Evolutionary conservation across 208 protist genomes (phyloP).

Genomic region (Leishmania mexicana): DNA sequence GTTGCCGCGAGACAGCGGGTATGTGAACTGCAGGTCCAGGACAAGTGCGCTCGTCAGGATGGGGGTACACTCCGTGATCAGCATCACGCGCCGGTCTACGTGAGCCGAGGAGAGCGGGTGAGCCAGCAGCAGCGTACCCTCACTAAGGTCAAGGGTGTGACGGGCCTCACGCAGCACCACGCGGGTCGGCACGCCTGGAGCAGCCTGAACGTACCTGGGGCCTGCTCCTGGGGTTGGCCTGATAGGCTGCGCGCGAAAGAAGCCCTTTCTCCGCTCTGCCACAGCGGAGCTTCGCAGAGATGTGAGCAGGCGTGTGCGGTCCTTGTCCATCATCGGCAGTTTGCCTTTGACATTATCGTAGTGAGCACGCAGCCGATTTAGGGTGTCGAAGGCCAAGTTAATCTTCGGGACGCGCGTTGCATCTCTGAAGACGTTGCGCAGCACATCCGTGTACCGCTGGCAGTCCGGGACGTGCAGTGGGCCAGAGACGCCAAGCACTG

Average conservation of each 20-base stretch:
- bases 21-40: constrained; percentile 81
- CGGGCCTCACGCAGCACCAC: constrained; percentile 47
- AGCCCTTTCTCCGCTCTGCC: constrained; percentile 33
- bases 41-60: constrained; percentile 73
- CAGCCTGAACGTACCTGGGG: constrained; percentile 40
- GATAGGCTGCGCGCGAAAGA: constrained; percentile 53
- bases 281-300: constrained; percentile 30
- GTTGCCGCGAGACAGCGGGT: constrained; percentile 78
- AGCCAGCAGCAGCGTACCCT: constrained; percentile 74
- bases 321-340: constrained; percentile 52
- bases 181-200: constrained; percentile 45
- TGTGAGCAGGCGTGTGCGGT: constrained; percentile 44
- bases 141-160: constrained; percentile 46
- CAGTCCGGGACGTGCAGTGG: constrained; percentile 64
- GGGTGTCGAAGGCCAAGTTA: constrained; percentile 73
- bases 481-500: constrained; percentile 41
- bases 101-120: constrained; percentile 86
- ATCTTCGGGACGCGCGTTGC: constrained; percentile 34
- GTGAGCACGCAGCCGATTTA: constrained; percentile 72
- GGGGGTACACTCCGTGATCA: constrained; percentile 73
- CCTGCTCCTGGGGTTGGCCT: constrained; percentile 7
- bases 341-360: constrained; percentile 62
- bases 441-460: constrained; percentile 50
- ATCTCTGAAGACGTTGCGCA: constrained; percentile 64
- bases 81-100: constrained; percentile 78